Base-by-base conservation (phyloP, 139 green algal genomes). In the Coccomyxa sp. region DNA sequence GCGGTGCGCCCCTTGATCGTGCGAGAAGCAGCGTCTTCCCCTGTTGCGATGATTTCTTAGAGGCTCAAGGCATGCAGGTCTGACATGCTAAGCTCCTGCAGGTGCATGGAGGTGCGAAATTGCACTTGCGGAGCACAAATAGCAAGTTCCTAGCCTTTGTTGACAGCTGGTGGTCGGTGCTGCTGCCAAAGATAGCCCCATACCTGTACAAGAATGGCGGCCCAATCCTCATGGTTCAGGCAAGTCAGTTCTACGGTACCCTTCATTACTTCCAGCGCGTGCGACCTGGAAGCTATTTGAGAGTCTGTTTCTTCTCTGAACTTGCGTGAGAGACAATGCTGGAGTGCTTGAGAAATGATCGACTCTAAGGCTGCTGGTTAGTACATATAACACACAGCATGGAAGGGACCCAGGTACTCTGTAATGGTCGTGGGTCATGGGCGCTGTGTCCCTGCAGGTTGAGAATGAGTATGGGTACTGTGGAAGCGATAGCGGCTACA, bases 391-490 rank as follows among this genome's bases (percentile, higher is more conserved):
- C n/a, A n/a, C n/a, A n/a, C n/a, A n/a, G n/a, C n/a, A n/a, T n/a
- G n/a, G n/a, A n/a, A n/a, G n/a, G n/a, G n/a, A n/a, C n/a, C n/a
- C n/a, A n/a, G n/a, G n/a, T n/a, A n/a, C n/a, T n/a, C n/a, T n/a
- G n/a, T n/a, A n/a, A n/a, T n/a, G n/a, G n/a, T n/a, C n/a, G n/a
- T n/a, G n/a, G n/a, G n/a, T n/a, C n/a, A n/a, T n/a, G n/a, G n/a
- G n/a, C n/a, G n/a, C n/a, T n/a, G n/a, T n/a, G n/a, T n/a, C n/a
- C n/a, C n/a, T 77, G 73, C 88, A 93, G 86, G 76, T 93, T 10
- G 89, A 93, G 68, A 93, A 93, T 70, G 89, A 93, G 81, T 90
- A 87, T 34, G 89, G 89, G 16, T 90, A 87, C 64, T 88, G 82
- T 4, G 31, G 73, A 12, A 9, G 68, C 24, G 55, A 82, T 73